phyloP scores from a whole-genome alignment of 805 yeast genomes.

The Vanderwaltozyma tropicalis region DNA sequence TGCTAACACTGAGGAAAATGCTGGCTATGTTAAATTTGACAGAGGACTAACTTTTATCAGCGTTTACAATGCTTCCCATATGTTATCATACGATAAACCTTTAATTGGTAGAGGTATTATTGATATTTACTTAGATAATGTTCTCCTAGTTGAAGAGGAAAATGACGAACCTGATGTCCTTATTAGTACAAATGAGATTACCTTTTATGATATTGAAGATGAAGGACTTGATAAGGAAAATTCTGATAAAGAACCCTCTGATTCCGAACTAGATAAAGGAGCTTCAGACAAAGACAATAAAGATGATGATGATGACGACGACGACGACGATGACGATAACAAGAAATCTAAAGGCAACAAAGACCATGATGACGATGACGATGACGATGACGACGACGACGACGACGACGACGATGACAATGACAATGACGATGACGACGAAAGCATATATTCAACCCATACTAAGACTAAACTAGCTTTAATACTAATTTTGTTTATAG shows the following conservation, averaged over 20 bases:
- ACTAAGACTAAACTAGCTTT: background rate
- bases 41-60: slow-evolving; percentile 69
- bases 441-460: slow-evolving; percentile 4
- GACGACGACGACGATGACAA: slow-evolving; percentile 39
- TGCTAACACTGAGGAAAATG: slow-evolving; percentile 28
- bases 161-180: slow-evolving; percentile 42
- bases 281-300: background rate
- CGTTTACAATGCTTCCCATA: slow-evolving; percentile 73
- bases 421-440: slow-evolving; percentile 40
- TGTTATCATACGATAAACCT: slow-evolving; percentile 84
- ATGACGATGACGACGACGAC: slow-evolving; percentile 10
- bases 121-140: slow-evolving; percentile 40
- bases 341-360: slow-evolving; percentile 29
- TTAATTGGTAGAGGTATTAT: slow-evolving; percentile 59
- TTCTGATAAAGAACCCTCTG: no score
- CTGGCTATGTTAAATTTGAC: slow-evolving; percentile 42
- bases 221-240: slow-evolving; percentile 44
- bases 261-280: no score
- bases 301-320: slow-evolving; percentile 35
- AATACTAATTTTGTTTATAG: background rate
- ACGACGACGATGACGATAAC: slow-evolving; percentile 35
- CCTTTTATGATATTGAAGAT: slow-evolving; percentile 28
- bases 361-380: slow-evolving; percentile 7
- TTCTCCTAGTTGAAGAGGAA: slow-evolving; percentile 41
- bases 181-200: slow-evolving; percentile 27